Evolutionary conservation across 306 rosid genomes (phyloP), one percentile per base, ranked within the genome.

Genomic region (Psophocarpus tetragonolobus): DNA sequence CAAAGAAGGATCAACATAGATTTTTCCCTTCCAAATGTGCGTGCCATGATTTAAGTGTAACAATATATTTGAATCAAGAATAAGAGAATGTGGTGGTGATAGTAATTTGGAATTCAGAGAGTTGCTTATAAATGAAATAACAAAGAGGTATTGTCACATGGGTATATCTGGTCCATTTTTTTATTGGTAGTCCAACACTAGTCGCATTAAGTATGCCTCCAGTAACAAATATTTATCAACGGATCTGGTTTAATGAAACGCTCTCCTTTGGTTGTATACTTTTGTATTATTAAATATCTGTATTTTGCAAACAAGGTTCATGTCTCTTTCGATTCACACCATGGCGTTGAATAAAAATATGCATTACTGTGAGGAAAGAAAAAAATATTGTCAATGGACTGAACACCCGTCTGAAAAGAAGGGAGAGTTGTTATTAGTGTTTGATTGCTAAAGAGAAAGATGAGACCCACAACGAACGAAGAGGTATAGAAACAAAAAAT

Each of bases 41-140:
- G 51, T 20, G 7, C 30, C 79, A 44, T 74, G 71, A 45, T 45
- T 44, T 14, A 18, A 11, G 42, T 74, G 38, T 48, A 73, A 73
- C 61, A 7, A 33, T 36, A 18, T 27, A n/a, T 33, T 14, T 62
- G 71, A 30, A 47, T 61, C 36, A 47, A 47, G 33, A 24, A 35
- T 36, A 54, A 36, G 77, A 53, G 39, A 54, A 35, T 38, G 39
- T 73, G 53, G 11, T 14, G 67, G 23, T 23, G 67, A 54, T 32
- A 20, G 20, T 7, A 29, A 50, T 8, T 23, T 50, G 63, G 45
- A 69, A 27, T 17, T 15, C 17, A 53, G 11, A 39, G 53, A 11
- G 72, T 38, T 42, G 20, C 35, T 67, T 67, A 41, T 42, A 67
- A 67, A 41, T 2, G 13, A 42, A 17, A 23, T 42, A 41, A 65